A percentile compares a stretch with the other conserved stretches of the same genome.
Evolutionary conservation across 2,329 filamentous ascomycete genomes (phyloP).

Genomic region (Trichoderma arundinaceum): DNA sequence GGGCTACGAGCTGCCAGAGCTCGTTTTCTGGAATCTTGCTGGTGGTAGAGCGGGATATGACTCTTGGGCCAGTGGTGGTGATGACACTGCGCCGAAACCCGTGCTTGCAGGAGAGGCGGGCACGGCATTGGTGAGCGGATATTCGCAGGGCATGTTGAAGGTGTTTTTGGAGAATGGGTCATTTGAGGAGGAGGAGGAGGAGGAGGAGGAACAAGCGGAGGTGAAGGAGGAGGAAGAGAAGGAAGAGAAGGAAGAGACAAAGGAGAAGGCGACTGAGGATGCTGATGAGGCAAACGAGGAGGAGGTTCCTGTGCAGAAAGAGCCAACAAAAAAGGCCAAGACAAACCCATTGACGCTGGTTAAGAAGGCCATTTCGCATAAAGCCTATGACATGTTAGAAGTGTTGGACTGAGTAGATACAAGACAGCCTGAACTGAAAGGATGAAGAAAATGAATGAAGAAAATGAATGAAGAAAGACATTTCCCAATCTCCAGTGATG

Average conservation of each 20-base stretch:
- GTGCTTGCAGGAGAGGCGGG: conserved; percentile 52
- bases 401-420: conserved; percentile 54
- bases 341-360: conserved; percentile 53
- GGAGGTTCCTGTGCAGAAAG: background rate
- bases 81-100: conserved; percentile 53
- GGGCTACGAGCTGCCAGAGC: conserved; percentile 63
- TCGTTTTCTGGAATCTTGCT: conserved; percentile 67
- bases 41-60: conserved; percentile 44
- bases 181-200: conserved; percentile 47
- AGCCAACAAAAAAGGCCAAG: conserved; percentile 46
- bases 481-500: background rate
- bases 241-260: conserved; percentile 8
- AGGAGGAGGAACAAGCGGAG: background rate
- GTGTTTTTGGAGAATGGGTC: conserved; percentile 58
- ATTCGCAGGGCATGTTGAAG: conserved; percentile 64
- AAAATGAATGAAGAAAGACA: background rate
- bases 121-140: conserved; percentile 59
- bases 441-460: background rate
- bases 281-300: conserved; percentile 1
- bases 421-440: background rate
- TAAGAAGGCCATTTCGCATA: conserved; percentile 58
- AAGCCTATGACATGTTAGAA: conserved; percentile 60
- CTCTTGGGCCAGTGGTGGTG: conserved; percentile 30
- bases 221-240: conserved; percentile 20
- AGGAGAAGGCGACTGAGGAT: conserved; percentile 15